Evolutionary conservation across 2,329 filamentous ascomycete species (phyloP), one percentile per base, ranked within the genome.

Genomic region (Microsporum ferrugineum): DNA sequence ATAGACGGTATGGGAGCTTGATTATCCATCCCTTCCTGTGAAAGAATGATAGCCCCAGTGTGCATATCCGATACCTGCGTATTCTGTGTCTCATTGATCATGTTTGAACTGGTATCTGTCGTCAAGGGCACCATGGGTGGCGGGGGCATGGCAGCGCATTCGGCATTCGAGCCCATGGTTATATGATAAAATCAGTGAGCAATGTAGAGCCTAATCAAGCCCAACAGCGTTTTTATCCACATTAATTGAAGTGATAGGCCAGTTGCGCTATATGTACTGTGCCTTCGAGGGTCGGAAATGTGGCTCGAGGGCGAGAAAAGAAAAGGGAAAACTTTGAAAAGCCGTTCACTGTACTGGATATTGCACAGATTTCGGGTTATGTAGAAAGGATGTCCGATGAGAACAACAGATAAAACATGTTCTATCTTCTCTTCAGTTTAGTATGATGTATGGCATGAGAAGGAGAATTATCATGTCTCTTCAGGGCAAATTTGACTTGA

Each of bases 141-240:
- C 34, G 55, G 55, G 34, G 55, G 34, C 55, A 57, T 57, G 36
- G 55, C n/a, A 39, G 36, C 34, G 39, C 41, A 57, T 41, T 39
- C 36, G 12, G 55, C 7, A 57, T 41, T 43, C 23, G 55, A 57
- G 8, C 23, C 55, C 55, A 57, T 57, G 10, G 55, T 29, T 29
- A 29, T 39, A 57, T 36, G 36, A 34, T 12, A 36, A 17, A 12
- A 23, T 12, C 51, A 55, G 31, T 14, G 12, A 34, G 12, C 14
- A 31, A 55, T 23, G 31, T n/a, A 36, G 51, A 55, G 33, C n/a
- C 51, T 55, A 31, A 17, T 55, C 51, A 55, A n/a, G 2, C 31
- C 31, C 31, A 36, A 36, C 10, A 17, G 7, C n/a, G 12, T 55
- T 55, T 23, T 23, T 7, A 34, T 55, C 33, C 51, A 7, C 6